phyloP scores from a whole-genome alignment of 192 early-diverging fungal genomes.

The Phlyctochytrium planicorne region DNA sequence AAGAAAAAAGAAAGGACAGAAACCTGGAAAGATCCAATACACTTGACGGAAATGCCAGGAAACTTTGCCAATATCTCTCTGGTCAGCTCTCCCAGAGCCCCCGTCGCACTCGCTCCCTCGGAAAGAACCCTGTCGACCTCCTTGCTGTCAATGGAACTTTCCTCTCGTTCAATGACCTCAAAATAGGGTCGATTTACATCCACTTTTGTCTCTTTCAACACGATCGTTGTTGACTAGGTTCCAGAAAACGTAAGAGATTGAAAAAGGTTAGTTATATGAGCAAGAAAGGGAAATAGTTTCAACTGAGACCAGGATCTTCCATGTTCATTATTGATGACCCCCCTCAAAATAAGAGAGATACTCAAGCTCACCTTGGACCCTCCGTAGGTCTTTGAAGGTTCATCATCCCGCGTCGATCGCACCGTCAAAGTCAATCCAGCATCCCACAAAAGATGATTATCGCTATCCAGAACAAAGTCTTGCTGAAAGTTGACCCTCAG shows the following conservation, averaged over 20 bases:
- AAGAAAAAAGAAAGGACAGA: background rate
- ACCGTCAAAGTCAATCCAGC: background rate
- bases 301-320: too few species aligned
- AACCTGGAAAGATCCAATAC: background rate
- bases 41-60: background rate
- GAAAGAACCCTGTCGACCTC: background rate
- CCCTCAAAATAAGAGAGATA: too few species aligned
- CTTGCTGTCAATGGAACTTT: background rate
- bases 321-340: too few species aligned
- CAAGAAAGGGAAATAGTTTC: too few species aligned
- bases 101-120: background rate
- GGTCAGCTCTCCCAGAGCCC: background rate
- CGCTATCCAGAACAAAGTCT: constrained; percentile 3
- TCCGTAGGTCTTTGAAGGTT: background rate
- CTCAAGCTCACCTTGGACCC: too few species aligned
- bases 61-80: background rate
- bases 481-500: constrained; percentile 1
- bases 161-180: constrained; percentile 3
- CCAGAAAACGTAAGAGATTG: background rate
- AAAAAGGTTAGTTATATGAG: too few species aligned
- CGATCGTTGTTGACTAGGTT: background rate
- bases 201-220: constrained; percentile 2
- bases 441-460: background rate
- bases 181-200: background rate
- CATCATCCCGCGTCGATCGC: constrained; percentile 2